Evolutionary conservation across 257 asterid species (phyloP), one percentile per base, ranked within the genome.

Genomic region (Cinchona pubescens): DNA sequence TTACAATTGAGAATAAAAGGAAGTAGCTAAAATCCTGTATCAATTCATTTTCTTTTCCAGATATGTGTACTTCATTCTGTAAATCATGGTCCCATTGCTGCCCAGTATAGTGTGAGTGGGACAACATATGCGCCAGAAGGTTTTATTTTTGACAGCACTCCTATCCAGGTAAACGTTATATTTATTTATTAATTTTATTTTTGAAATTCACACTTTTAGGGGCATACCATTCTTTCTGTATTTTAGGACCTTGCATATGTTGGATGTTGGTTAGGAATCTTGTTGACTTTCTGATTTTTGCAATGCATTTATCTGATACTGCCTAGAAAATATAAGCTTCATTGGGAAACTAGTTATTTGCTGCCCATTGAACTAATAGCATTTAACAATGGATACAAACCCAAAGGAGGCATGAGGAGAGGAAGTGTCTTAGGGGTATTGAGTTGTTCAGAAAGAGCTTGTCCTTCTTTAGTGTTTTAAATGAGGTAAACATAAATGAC

Each of bases 101-200:
- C 89, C 66, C 93, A 94, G 74, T 94, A 92, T 82, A 65, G 76
- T 73, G 97, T 92, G 38, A 94, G 86, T 86, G 99, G 99, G 72
- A 91, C 98, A 77, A 94, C 98, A 53, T 94, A 85, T 85, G 99
- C 99, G 63, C 99, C 99, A 58, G 99, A 95, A 79, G 99, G 99
- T 75, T 83, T 82, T 73, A 83, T 95, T 68, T 86, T 85, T 79
- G 98, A 92, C 79, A 85, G 82, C 83, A 75, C 80, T 0, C 86
- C 90, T 49, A 48, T 79, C 71, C 97, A 91, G 98, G 99, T 90
- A 86, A 72, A 64, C 72, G 68, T 84, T 75, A 15, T 72, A 59
- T 55, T 16, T 30, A 64, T 29, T 72, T 34, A 5, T 66, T 42
- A 61, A 65, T 35, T 27, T 67, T 6, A 58, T 66, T 34, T 55